Evolutionary conservation across 2,329 filamentous ascomycete species (phyloP), one percentile per base, ranked within the genome.

Genomic region (Byssochlamys sp.): DNA sequence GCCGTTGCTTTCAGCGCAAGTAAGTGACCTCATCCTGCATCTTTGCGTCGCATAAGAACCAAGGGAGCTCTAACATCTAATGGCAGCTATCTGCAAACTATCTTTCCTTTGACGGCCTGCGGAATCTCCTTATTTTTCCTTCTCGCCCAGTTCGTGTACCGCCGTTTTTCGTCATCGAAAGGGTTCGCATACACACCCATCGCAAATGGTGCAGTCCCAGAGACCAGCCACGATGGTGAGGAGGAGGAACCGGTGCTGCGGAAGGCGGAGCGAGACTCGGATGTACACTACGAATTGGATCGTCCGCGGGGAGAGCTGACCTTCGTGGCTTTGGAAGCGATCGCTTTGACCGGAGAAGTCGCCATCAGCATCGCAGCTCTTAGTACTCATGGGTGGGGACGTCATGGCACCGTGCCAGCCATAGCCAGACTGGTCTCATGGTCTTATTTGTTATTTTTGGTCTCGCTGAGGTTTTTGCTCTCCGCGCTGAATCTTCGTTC

Each of bases 381-480:
- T 56, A 73, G 83, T 0, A 82, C 83, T 1, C 75, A 81, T 35
- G 77, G 80, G 49, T 88, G 83, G 75, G 82, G 81, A 25, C 74
- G 74, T 19, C 78, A 81, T 60, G 84, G 83, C 55, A 80, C 75
- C 19, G 67, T 84, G 57, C 84, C 85, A 26, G 83, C 85, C 9
- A 77, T 88, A 54, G 82, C 84, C 2, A 86, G 86, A 54, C 77
- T 96, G 33, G 73, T 84, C 10, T 84, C 84, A 29, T 97, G 94
- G 92, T 73, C 83, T 55, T 99, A 97, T 70, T 83, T 91, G 45
- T 78, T 92, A 28, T 74, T 85, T 14, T 81, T 99, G 58, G 86
- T 86, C 12, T 82, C 84, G 24, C 75, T 91, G 50, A 86, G 94
- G 33, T 77, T 96, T 55, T 66, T 85, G 74, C 74, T 84, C 80